Evolutionary conservation across 257 asterid genomes (phyloP), one percentile per base, ranked within the genome.

Genomic region (Solanum stenotomum): DNA sequence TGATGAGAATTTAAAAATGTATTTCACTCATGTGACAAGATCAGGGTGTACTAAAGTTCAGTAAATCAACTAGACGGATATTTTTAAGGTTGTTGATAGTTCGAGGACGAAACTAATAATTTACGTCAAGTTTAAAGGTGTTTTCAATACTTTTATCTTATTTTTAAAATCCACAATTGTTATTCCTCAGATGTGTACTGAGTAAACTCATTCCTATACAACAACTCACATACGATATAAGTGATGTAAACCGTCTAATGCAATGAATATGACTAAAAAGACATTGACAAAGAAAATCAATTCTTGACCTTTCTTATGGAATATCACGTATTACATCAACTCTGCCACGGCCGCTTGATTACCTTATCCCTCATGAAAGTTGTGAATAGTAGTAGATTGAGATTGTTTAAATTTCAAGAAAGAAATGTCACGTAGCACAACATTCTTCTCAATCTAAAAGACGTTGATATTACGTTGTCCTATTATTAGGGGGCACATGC

Each of bases 401-500:
- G 79, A 37, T 85, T 85, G 40, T 40, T 38, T 22, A 75, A 72
- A 75, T 75, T 34, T 71, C 83, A 82, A 67, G 33, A 72, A 44
- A 40, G 25, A 67, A 33, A 70, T 70, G 89, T 68, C 85, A 83
- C 89, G 67, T 74, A 70, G 84, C 83, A 84, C 77, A 74, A 88
- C 88, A 72, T 88, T 88, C 88, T 85, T 77, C 77, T 88, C 71
- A 35, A 71, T 56, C 59, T 12, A 56, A 71, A 86, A 74, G 56
- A 82, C 56, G 68, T 74, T 61, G 87, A 63, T 71, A 82, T n/a
- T 65, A 71, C 89, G 90, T 49, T 91, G 93, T 90, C 91, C 87
- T 89, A 87, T 90, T 61, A 74, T 75, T 84, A 89, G 92, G 94
- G 93, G 79, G 91, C 93, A 92, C 77, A 87, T 86, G 90, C 91